A percentile compares a stretch with the other conserved stretches of the same genome.
phyloP scores from a whole-genome alignment of 257 asterid species.

The Thymus mandschuricus region DNA sequence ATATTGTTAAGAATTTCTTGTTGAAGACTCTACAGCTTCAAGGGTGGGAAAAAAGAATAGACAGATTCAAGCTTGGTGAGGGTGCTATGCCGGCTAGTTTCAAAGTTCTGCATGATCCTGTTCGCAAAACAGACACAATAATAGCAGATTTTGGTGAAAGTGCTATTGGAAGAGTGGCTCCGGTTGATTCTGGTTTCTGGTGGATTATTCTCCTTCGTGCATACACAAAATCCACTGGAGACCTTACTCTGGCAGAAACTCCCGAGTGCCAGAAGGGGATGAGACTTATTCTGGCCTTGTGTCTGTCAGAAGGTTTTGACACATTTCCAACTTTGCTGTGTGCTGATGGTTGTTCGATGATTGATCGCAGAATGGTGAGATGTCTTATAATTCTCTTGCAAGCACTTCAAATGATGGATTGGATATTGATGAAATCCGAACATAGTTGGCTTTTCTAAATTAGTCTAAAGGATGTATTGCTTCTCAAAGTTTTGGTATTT shows the following conservation, averaged over 20 bases:
- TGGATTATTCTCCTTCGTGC: conserved; percentile 91
- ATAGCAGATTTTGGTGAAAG: conserved; percentile 84
- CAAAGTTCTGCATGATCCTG: conserved; percentile 83
- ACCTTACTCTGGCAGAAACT: conserved; percentile 64
- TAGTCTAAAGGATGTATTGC: conserved; percentile 20
- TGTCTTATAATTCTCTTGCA: conserved; percentile 20
- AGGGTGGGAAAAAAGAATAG: conserved; percentile 76
- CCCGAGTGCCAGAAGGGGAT: conserved; percentile 85
- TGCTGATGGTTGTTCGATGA: conserved; percentile 92
- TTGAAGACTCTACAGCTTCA: conserved; percentile 85
- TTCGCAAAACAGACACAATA: conserved; percentile 69
- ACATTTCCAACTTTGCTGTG: conserved; percentile 81
- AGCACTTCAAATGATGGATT: not conserved
- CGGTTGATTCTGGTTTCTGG: conserved; percentile 92
- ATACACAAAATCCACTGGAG: conserved; percentile 81
- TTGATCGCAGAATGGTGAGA: conserved; percentile 82
- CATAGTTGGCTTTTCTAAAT: not conserved
- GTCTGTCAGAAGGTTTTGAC: conserved; percentile 82
- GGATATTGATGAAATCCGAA: not conserved
- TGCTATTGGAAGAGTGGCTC: conserved; percentile 87
- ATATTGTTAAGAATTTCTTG: conserved; percentile 72
- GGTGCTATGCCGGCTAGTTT: conserved; percentile 95
- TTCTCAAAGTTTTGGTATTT: not conserved
- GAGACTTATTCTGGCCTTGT: conserved; percentile 69
- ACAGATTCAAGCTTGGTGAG: conserved; percentile 84